Conservation (phyloP, 129 eudicot species). For the Tanacetum coccineum region DNA sequence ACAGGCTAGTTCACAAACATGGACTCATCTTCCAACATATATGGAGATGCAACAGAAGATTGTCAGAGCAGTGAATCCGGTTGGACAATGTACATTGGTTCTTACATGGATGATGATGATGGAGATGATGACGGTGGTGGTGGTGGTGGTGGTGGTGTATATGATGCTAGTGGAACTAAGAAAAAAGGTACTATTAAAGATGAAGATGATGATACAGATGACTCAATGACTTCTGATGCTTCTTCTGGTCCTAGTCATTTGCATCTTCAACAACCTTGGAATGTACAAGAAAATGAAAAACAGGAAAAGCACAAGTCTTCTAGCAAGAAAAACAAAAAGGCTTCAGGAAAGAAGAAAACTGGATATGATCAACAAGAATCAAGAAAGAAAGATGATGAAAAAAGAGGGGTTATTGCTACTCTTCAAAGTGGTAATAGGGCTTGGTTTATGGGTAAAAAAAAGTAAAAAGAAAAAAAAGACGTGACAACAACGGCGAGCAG, state of each 20-base stretch:
- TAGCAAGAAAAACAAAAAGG: slow-evolving; percentile 35
- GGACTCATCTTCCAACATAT: slow-evolving; percentile 51
- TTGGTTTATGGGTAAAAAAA: slow-evolving; percentile 40
- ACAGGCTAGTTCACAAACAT: slow-evolving; percentile 23
- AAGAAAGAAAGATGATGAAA: slow-evolving; percentile 31
- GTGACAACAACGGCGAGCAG: neutral
- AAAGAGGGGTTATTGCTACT: slow-evolving; percentile 33
- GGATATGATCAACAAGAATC: slow-evolving; percentile 20
- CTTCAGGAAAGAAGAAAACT: slow-evolving; percentile 30
- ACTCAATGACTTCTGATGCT: slow-evolving; percentile 92
- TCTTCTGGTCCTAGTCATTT: slow-evolving; percentile 65
- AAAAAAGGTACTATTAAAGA: slow-evolving; percentile 18
- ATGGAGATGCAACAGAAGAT: slow-evolving; percentile 44
- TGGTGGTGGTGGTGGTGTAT: slow-evolving; percentile 11
- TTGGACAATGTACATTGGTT: slow-evolving; percentile 62
- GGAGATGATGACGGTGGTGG: slow-evolving; percentile 27
- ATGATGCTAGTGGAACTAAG: slow-evolving; percentile 21
- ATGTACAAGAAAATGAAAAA: slow-evolving; percentile 13
- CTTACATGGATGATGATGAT: slow-evolving; percentile 39
- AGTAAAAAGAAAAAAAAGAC: slow-evolving; percentile 14
- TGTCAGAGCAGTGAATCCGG: slow-evolving; percentile 65
- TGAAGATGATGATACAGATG: slow-evolving; percentile 58
- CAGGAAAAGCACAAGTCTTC: slow-evolving; percentile 14
- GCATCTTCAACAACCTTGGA: slow-evolving; percentile 36
- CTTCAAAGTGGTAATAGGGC: slow-evolving; percentile 45